Percentiles rank a stretch among this genome's conserved stretches.
These are phyloP conservation scores for Trichoderma atrobrunneum DNA, from an alignment of 2,329 filamentous ascomycete species.

Conservation along the genomic window DNA sequence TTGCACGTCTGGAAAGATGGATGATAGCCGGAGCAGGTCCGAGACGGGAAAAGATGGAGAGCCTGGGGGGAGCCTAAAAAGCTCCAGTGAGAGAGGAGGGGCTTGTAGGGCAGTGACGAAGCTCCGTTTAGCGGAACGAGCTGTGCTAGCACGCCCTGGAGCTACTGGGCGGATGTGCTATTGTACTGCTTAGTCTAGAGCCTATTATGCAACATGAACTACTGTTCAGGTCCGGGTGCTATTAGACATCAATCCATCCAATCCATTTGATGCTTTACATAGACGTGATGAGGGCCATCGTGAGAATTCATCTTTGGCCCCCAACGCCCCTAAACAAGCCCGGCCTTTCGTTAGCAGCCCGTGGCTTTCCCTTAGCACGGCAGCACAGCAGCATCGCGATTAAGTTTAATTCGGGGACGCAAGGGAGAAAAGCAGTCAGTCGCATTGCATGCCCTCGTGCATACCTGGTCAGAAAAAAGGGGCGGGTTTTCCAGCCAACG, in stretches of 20 bases:
- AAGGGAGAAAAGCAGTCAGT: background rate
- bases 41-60: constrained; percentile 3
- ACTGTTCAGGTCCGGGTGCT: background rate
- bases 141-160: background rate
- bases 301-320: background rate
- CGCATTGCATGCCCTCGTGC: background rate
- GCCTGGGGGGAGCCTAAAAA: constrained; percentile 5
- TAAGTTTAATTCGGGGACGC: constrained; percentile 8
- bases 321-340: background rate
- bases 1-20: background rate
- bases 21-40: background rate
- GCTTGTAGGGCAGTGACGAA: background rate
- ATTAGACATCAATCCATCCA: background rate
- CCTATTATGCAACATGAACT: background rate
- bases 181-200: background rate
- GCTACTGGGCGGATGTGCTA: background rate
- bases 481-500: background rate
- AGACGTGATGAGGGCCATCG: background rate
- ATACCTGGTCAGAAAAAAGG: background rate
- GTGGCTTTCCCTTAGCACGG: background rate
- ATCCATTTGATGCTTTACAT: background rate
- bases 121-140: background rate
- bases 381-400: constrained; percentile 15
- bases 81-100: background rate
- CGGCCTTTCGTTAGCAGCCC: background rate